Base-by-base conservation (phyloP, 1,139 yeast genomes). In the Protomyces pachydermus region DNA sequence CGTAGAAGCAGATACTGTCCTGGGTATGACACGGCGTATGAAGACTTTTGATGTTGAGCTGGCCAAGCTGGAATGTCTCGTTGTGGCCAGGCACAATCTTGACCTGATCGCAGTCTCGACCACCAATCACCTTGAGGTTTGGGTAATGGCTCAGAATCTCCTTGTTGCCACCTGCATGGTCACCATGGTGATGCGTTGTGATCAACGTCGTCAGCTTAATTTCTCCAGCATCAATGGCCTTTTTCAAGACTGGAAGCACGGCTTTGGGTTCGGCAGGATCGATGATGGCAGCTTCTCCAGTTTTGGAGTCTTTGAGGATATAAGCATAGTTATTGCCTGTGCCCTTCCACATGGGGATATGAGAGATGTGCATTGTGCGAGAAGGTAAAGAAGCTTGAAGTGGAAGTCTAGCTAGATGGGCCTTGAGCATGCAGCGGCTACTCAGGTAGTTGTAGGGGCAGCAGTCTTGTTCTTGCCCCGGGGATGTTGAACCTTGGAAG, bases 21-120 rank as follows among this genome's bases (percentile, higher is more conserved):
- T 88, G 95, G 0, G 99, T 93, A 73, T 93, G 99, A 73, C 99
- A 93, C 1, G 99, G 98, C 0, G 99, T 93, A 75, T 93, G 93
- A 58, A 93, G 79, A 0, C 97, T 95, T 3, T 86, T 84, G 61
- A 93, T 82, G n/a, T 81, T 77, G 64, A 90, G 75, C 67, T 80
- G 79, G 1, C 97, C 97, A 53, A 82, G 74, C 28, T 69, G 68
- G 65, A 80, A 79, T 35, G 72, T 68, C 18, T 72, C 79, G 69
- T 85, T 89, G 37, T 80, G 75, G 0, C 81, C 76, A 0, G 96
- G 96, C 0, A 89, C 84, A 67, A 80, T 78, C 0, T 84, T 76
- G 18, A 89, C 96, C 50, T 78, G 72, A 0, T 90, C 89, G 1
- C 90, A 86, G 71, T 88, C 90, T 66, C 80, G 82, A 12, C 99